Conservation (phyloP, 2,329 filamentous ascomycete genomes). For the Huntiella abstrusa region DNA sequence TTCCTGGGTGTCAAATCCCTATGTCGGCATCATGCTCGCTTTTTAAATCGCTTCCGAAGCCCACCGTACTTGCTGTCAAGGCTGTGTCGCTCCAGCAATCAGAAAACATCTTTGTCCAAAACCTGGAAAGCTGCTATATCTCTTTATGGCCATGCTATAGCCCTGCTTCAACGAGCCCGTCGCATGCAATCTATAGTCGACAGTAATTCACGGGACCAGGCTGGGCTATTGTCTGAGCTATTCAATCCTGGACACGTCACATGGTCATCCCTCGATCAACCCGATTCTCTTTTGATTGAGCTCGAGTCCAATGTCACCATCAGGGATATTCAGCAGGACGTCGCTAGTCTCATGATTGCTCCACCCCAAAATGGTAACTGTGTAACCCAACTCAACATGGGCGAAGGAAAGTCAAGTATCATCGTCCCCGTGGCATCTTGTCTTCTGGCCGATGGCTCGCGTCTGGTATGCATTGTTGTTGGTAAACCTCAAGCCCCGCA, state of each 20-base stretch:
- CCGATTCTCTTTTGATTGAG: conserved; percentile 46
- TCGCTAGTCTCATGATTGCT: conserved; percentile 36
- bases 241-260: conserved; percentile 33
- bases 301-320: conserved; percentile 44
- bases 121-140: conserved; percentile 21
- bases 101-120: conserved; percentile 11
- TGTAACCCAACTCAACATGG: conserved; percentile 53
- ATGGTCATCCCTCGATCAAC: conserved; percentile 32
- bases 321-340: conserved; percentile 36
- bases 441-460: conserved; percentile 28
- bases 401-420: conserved; percentile 49
- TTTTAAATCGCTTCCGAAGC: conserved; percentile 9
- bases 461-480: conserved; percentile 39
- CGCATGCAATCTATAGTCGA: conserved; percentile 18
- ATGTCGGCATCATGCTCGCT: no score
- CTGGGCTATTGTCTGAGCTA: conserved; percentile 24
- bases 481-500: conserved; percentile 42
- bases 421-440: conserved; percentile 46
- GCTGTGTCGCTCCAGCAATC: conserved; percentile 16
- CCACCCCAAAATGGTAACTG: conserved; percentile 24
- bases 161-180: conserved; percentile 23
- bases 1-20: no score
- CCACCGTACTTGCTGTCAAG: conserved; percentile 20
- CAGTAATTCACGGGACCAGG: not conserved
- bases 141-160: conserved; percentile 23